Conservation (phyloP, 352 stramenopile species). For the Phytophthora aleatoria region DNA sequence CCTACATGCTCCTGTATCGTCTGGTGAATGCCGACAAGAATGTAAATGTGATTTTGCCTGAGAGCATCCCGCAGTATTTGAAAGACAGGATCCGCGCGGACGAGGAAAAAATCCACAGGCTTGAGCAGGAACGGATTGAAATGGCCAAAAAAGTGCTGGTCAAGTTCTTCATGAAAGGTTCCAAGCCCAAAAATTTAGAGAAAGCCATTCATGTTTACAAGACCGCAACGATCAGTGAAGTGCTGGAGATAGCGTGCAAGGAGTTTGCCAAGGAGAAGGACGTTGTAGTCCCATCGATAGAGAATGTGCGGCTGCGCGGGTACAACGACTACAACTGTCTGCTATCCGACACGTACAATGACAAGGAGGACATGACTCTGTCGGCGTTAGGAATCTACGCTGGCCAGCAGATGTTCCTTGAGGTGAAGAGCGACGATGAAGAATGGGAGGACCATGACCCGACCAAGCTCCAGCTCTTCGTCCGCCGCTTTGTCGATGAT, state of each 20-base stretch:
- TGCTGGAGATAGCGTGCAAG: conserved; percentile 45
- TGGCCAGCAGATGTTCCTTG: conserved; percentile 77
- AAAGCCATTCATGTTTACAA: conserved; percentile 81
- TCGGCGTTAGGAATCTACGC: conserved; percentile 65
- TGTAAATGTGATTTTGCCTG: conserved; percentile 60
- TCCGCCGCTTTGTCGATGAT: conserved; percentile 55
- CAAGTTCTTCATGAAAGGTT: conserved; percentile 84
- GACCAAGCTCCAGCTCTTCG: conserved; percentile 72
- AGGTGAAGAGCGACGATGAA: conserved; percentile 64
- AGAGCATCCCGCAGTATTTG: conserved; percentile 71
- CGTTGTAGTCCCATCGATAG: conserved; percentile 47
- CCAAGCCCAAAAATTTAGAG: conserved; percentile 63
- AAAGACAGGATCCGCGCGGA: conserved; percentile 69
- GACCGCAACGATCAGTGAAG: conserved; percentile 65
- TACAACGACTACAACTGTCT: conserved; percentile 85
- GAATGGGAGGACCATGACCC: conserved; percentile 70
- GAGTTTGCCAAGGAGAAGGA: conserved; percentile 67
- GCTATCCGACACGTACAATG: conserved; percentile 66
- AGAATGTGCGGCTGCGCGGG: conserved; percentile 65
- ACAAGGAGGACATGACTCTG: conserved; percentile 58
- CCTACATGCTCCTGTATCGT: conserved; percentile 94
- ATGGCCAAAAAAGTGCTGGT: conserved; percentile 78
- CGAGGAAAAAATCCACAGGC: conserved; percentile 56
- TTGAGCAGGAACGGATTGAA: conserved; percentile 73
- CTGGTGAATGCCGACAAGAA: conserved; percentile 72